Base-by-base conservation (phyloP, 139 green algal genomes). In the Chlamydomonas asymmetrica region DNA sequence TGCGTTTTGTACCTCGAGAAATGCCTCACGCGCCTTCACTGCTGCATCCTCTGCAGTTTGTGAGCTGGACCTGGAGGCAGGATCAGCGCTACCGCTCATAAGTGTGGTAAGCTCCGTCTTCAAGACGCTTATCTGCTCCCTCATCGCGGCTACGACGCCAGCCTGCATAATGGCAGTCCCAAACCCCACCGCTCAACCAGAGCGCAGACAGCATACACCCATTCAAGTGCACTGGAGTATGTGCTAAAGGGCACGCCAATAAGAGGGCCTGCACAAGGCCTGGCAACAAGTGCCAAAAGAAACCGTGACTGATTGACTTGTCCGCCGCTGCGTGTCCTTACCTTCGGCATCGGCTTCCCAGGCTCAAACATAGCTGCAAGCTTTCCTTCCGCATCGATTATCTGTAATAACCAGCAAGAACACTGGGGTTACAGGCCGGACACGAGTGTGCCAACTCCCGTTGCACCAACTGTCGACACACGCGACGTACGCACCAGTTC, bases 311-410 rank as follows among this genome's bases (percentile, higher is more conserved):
- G 22, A 40, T 16, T 9, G 60, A n/a, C 18, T 29, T 31, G 60
- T 29, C 60, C 20, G 16, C 6, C 9, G 31, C 60, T 18, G 41
- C 31, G 5, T 38, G 39, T 22, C 29, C 78, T 23, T 48, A 84
- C 78, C 39, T 56, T 63, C 0, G 78, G 78, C 78, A 79, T 79
- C 7, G 71, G 49, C 34, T 72, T 79, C 3, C 78, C 78, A 20
- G 78, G 78, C 41, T 84, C 71, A 52, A 84, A 84, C 20, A 84
- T n/a, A 7, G 48, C 56, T 27, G 75, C 59, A 16, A 84, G 56
- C 57, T 41, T 43, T 8, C 3, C 13, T 38, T 84, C 78, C 2
- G 78, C 78, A 16, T 57, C 71, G 3, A 66, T 32, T 7, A 84
- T 73, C 0, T 31, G 41, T n/a, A 59, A 20, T 59, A n/a, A 23